These are phyloP conservation scores for Collybiopsis luxurians DNA, from an alignment of 768 basidiomycete species.

Conservation along the genomic window DNA sequence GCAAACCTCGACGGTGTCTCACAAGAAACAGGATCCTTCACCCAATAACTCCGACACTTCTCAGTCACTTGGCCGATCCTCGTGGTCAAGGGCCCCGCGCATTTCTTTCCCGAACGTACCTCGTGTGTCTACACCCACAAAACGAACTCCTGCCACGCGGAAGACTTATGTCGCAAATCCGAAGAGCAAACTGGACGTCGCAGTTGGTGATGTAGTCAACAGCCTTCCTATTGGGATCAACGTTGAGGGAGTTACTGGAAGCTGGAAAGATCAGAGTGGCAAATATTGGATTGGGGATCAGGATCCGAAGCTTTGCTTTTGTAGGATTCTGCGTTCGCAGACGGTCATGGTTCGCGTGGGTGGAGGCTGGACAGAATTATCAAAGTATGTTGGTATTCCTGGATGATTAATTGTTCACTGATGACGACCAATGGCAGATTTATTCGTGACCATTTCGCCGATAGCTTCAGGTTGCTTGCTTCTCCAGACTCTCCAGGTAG, in stretches of 20 bases:
- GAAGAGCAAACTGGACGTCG: slow-evolving; percentile 89
- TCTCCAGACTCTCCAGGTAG: slow-evolving; percentile 45
- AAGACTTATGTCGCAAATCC: slow-evolving; percentile 84
- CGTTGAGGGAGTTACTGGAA: slow-evolving; percentile 75
- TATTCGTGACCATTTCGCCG: slow-evolving; percentile 83
- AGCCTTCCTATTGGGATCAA: slow-evolving; percentile 82
- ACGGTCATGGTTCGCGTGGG: slow-evolving; percentile 97
- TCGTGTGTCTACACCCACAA: slow-evolving; percentile 44
- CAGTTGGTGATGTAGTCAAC: slow-evolving; percentile 91
- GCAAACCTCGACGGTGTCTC: slow-evolving; percentile 32
- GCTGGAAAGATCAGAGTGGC: slow-evolving; percentile 91
- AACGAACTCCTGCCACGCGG: slow-evolving; percentile 37
- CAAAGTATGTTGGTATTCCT: slow-evolving; percentile 56
- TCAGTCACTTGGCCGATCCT: slow-evolving; percentile 38
- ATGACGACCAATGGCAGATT: slow-evolving; percentile 49
- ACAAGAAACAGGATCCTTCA: slow-evolving; percentile 44
- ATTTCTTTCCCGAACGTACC: slow-evolving; percentile 51
- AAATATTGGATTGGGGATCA: slow-evolving; percentile 96
- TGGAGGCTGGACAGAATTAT: slow-evolving; percentile 91
- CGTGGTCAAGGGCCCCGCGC: slow-evolving; percentile 70
- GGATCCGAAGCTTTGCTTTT: slow-evolving; percentile 88
- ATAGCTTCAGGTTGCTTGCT: slow-evolving; percentile 71
- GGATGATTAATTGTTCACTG: slow-evolving; percentile 4
- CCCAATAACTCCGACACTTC: slow-evolving; percentile 65
- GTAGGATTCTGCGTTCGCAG: slow-evolving; percentile 85